phyloP scores from a whole-genome alignment of 2,329 filamentous ascomycete genomes.

The Metarhizium anisopliae region DNA sequence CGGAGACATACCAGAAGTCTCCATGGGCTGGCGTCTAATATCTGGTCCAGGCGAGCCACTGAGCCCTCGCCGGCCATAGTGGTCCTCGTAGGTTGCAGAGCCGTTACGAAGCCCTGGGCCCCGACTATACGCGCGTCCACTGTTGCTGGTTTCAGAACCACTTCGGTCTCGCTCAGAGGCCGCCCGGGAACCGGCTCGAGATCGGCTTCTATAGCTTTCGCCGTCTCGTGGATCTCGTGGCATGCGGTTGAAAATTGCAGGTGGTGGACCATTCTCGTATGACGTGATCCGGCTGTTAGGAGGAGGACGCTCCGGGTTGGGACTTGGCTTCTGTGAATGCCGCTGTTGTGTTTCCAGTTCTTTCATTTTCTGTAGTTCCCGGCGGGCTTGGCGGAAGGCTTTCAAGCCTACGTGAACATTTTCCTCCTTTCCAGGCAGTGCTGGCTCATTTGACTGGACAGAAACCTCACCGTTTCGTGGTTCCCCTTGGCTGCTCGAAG shows the following conservation, averaged over 20 bases:
- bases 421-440: conserved; percentile 27
- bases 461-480: neutral
- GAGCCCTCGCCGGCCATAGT: conserved; percentile 11
- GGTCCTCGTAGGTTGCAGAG: conserved; percentile 27
- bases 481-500: conserved; percentile 10
- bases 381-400: conserved; percentile 48
- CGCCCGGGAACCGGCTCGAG: conserved; percentile 20
- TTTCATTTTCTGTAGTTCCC: conserved; percentile 47
- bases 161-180: conserved; percentile 42
- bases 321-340: conserved; percentile 16
- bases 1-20: conserved; percentile 1
- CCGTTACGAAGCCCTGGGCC: conserved; percentile 30
- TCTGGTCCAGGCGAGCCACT: neutral
- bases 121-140: conserved; percentile 29
- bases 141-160: conserved; percentile 45
- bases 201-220: conserved; percentile 19
- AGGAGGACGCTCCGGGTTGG: conserved; percentile 13
- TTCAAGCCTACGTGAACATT: conserved; percentile 41
- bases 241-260: conserved; percentile 34
- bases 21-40: neutral
- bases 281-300: conserved; percentile 28
- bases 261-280: conserved; percentile 35
- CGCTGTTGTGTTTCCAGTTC: conserved; percentile 40
- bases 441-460: neutral
- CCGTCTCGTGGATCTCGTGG: conserved; percentile 38